These are phyloP conservation scores for Alternaria conjuncta DNA, from an alignment of 2,329 filamentous ascomycete genomes.

Conservation along the genomic window DNA sequence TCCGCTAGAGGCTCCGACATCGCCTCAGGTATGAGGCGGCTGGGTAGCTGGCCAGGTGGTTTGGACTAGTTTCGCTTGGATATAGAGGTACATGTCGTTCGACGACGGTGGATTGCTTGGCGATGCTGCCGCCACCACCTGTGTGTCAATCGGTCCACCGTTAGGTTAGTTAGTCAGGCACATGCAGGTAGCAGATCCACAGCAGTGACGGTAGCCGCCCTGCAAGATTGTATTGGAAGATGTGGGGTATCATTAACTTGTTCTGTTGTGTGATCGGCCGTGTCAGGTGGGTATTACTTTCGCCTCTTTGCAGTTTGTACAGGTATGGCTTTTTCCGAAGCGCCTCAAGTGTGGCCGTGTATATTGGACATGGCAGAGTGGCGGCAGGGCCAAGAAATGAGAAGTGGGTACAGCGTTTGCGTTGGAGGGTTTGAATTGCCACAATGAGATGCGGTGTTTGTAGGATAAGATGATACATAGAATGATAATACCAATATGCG, in stretches of 20 bases:
- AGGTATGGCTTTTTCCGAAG: conserved; percentile 2
- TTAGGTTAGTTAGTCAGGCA: neutral
- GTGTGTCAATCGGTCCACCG: neutral
- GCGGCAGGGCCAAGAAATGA: conserved; percentile 1
- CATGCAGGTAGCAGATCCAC: neutral
- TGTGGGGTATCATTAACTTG: conserved; percentile 29
- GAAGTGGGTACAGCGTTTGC: conserved; percentile 3
- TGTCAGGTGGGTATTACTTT: conserved; percentile 4
- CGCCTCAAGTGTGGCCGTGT: neutral
- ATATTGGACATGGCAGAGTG: neutral
- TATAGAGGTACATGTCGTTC: neutral
- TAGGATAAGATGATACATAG: conserved; percentile 40
- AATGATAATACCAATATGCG: conserved; percentile 42
- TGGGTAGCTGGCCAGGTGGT: neutral
- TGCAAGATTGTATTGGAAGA: conserved; percentile 4
- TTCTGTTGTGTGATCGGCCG: conserved; percentile 21
- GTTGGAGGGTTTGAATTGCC: neutral
- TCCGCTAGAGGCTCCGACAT: neutral
- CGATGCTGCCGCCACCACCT: neutral
- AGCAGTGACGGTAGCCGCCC: neutral
- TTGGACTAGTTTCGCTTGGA: neutral
- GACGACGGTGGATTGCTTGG: neutral
- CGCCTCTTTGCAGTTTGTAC: conserved; percentile 18
- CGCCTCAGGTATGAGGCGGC: neutral
- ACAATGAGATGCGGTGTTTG: conserved; percentile 6